Evolutionary conservation across 2,329 filamentous ascomycete species (phyloP), one percentile per base, ranked within the genome.

Genomic region (Fusarium ramigenum): DNA sequence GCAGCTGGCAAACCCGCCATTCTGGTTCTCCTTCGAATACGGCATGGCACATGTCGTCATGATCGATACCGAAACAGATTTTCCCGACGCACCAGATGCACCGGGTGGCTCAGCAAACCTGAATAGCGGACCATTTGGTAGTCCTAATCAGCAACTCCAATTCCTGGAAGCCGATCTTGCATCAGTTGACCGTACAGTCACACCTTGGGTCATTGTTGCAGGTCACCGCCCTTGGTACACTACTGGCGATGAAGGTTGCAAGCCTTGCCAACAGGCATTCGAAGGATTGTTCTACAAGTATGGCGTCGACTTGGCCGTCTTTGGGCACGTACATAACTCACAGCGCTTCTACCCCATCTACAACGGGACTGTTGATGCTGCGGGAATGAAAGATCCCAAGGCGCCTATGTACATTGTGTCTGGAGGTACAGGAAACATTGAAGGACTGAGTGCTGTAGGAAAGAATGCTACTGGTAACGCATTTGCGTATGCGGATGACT

Each of bases 151-250:
- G 18, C 68, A 72, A 6, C 16, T 71, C 3, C 56, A 72, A 7
- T 71, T 71, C 19, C 57, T 71, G 0, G 69, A 72, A 11, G 63
- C 69, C 2, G 69, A 71, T n/a, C 46, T 90, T 0, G 85, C 86
- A 0, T 86, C 85, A 0, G 87, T 90, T 39, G 87, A 90, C 78
- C 85, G 88, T 54, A 79, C 73, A 6, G 81, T 88, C 0, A 90
- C 88, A 0, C 88, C 88, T 0, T 90, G 78, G 78, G 56, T 79
- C 4, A 54, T 79, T 32, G 77, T 79, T 19, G 76, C 80, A 6
- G 84, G 84, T 9, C 85, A 86, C 67, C 78, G 85, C 3, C 84
- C 85, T 1, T 86, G 86, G 86, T 89, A 88, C 78, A 81, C 83
- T 12, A 84, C 83, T 1, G 78, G 78, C 3, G 76, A 78, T 19